These are phyloP conservation scores for Aspergillus niger DNA, from an alignment of 2,329 filamentous ascomycete genomes.

Conservation along the genomic window DNA sequence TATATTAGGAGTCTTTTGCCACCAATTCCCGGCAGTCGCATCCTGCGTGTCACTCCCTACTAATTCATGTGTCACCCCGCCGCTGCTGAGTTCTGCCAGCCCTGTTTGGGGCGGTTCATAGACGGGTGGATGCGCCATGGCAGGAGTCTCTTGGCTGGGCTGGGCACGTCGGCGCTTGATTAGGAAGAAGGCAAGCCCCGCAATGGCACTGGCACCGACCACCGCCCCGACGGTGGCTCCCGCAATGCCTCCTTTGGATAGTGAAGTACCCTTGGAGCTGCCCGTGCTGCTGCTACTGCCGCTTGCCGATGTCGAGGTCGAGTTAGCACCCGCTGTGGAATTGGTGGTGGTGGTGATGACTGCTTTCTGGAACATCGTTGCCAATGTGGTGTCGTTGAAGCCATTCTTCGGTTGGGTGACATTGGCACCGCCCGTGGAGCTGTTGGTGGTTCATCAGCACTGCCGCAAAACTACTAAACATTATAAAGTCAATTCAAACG, in stretches of 20 bases:
- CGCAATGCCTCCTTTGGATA: not conserved
- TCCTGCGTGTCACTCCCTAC: not conserved
- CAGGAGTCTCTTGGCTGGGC: not conserved
- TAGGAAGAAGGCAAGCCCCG: not conserved
- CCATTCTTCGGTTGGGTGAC: slow-evolving; percentile 6
- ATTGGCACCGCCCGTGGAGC: slow-evolving; percentile 10
- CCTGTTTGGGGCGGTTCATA: not conserved
- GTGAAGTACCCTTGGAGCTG: not conserved
- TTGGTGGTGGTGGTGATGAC: not conserved
- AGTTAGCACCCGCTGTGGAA: not conserved
- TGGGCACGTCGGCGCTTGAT: not conserved
- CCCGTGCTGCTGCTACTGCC: not conserved
- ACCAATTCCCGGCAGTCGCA: not conserved
- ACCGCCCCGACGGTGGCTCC: not conserved
- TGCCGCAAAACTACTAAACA: not conserved
- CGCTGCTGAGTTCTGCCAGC: not conserved
- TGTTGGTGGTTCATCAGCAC: not conserved
- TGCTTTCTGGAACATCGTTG: not conserved
- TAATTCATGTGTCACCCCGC: not conserved
- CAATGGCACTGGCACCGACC: not conserved
- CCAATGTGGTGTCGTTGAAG: slow-evolving; percentile 3
- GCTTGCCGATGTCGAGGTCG: not conserved
- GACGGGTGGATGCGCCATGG: not conserved
- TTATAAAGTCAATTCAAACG: not conserved
- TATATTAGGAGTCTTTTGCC: not conserved